Conservation (phyloP, 495 filamentous ascomycete species). For the Cercophora newfieldiana region DNA sequence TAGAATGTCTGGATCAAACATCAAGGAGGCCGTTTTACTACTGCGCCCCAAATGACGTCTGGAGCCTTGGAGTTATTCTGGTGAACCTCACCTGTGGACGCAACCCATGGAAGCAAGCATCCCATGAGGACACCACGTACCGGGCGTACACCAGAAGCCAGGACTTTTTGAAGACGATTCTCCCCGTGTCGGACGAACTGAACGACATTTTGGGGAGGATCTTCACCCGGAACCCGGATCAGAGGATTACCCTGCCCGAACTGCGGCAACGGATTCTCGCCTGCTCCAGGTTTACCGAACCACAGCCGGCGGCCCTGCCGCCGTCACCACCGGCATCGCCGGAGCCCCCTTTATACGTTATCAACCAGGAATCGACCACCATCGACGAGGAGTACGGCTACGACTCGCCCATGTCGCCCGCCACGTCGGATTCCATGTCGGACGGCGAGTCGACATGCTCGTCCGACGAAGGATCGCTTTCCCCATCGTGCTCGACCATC, state of each 20-base stretch:
- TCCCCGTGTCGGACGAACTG: conserved; percentile 88
- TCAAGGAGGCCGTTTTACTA: conserved; percentile 81
- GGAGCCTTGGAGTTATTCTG: conserved; percentile 95
- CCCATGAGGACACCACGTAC: conserved; percentile 91
- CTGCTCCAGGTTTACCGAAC: conserved; percentile 72
- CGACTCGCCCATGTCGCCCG: conserved; percentile 43
- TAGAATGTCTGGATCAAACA: conserved; percentile 92
- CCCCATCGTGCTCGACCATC: conserved; percentile 47
- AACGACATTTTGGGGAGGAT: conserved; percentile 84
- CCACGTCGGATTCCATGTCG: conserved; percentile 40
- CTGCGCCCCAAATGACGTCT: conserved; percentile 94
- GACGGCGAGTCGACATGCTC: conserved; percentile 48
- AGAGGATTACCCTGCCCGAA: conserved; percentile 82
- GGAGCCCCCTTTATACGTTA: conserved; percentile 45
- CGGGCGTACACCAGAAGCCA: conserved; percentile 83
- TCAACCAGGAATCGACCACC: conserved; percentile 39
- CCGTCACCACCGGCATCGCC: conserved; percentile 41
- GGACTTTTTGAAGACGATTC: conserved; percentile 86
- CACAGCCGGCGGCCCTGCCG: conserved; percentile 32
- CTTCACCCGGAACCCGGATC: conserved; percentile 84
- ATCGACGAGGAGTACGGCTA: conserved; percentile 40
- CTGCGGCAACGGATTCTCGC: conserved; percentile 72
- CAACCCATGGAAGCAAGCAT: conserved; percentile 98
- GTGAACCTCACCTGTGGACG: conserved; percentile 97
- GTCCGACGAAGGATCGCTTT: conserved; percentile 48